Evolutionary conservation across 768 basidiomycete species (phyloP).

Genomic region (Pilatotrama ljubarskyi): DNA sequence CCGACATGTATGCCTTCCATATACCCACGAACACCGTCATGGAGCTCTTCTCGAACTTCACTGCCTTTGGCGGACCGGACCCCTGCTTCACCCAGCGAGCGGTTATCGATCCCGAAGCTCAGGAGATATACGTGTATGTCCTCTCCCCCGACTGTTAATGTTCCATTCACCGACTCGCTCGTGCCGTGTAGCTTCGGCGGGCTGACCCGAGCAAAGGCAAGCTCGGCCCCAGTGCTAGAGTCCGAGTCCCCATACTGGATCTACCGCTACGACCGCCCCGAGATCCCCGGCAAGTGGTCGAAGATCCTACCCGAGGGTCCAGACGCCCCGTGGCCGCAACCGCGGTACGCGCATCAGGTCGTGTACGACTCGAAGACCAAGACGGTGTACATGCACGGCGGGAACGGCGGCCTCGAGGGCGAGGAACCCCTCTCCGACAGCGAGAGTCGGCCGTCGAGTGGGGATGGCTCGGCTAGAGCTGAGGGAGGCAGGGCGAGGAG

Average conservation of each 20-base stretch:
- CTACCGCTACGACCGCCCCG: slow-evolving; percentile 54
- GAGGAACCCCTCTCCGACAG: slow-evolving; percentile 19
- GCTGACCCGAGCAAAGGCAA: slow-evolving; percentile 45
- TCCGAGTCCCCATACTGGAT: slow-evolving; percentile 64
- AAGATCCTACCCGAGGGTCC: slow-evolving; percentile 44
- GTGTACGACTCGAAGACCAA: slow-evolving; percentile 64
- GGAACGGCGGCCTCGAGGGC: slow-evolving; percentile 56
- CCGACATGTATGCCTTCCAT: slow-evolving; percentile 78
- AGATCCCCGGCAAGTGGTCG: slow-evolving; percentile 65
- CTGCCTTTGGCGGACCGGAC: slow-evolving; percentile 61
- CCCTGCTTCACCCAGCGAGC: slow-evolving; percentile 76
- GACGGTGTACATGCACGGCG: slow-evolving; percentile 71
- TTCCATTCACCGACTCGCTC: too few relatives aligned
- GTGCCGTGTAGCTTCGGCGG: slow-evolving; percentile 56
- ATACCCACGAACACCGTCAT: slow-evolving; percentile 55
- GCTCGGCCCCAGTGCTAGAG: slow-evolving; percentile 42
- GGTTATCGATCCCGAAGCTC: slow-evolving; percentile 59
- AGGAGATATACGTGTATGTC: slow-evolving; percentile 74
- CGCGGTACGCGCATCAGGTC: slow-evolving; percentile 79
- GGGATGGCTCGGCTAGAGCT: slow-evolving; percentile 37
- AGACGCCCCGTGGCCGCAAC: slow-evolving; percentile 45
- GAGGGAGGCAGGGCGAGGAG: slow-evolving; percentile 17
- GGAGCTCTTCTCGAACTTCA: slow-evolving; percentile 65
- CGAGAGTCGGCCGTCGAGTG: slow-evolving; percentile 46
- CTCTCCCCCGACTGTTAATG: too few relatives aligned